These are phyloP conservation scores for Candida pseudoglaebosa DNA, from an alignment of 805 yeast genomes.

Conservation along the genomic window DNA sequence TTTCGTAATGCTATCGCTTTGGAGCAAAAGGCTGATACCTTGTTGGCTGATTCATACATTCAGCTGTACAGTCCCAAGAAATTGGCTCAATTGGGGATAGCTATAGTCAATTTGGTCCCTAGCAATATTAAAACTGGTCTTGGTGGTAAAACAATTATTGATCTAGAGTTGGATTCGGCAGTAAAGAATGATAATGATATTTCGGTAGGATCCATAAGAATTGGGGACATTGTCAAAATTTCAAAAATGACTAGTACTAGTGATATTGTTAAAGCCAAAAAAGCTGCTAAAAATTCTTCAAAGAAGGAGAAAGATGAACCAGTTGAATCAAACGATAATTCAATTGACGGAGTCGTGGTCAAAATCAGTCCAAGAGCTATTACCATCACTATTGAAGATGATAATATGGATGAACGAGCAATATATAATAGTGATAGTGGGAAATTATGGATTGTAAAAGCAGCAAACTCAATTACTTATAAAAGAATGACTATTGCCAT, in stretches of 20 bases:
- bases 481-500: constrained; percentile 76
- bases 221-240: constrained; percentile 74
- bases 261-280: constrained; percentile 19
- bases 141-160: constrained; percentile 71
- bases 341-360: constrained; percentile 63
- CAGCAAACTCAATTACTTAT: constrained; percentile 67
- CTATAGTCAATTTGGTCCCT: constrained; percentile 61
- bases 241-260: constrained; percentile 39
- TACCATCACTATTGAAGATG: constrained; percentile 59
- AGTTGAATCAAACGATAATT: constrained; percentile 14
- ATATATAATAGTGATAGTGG: constrained; percentile 29
- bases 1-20: constrained; percentile 26
- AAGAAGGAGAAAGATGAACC: constrained; percentile 18
- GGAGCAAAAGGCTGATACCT: constrained; percentile 35
- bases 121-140: constrained; percentile 69
- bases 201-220: constrained; percentile 51
- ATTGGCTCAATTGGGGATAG: constrained; percentile 70
- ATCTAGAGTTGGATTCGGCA: constrained; percentile 54
- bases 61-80: constrained; percentile 50
- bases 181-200: constrained; percentile 30
- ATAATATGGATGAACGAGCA: constrained; percentile 46
- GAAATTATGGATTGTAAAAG: constrained; percentile 64
- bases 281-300: constrained; percentile 21
- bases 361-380: constrained; percentile 47
- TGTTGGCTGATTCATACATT: constrained; percentile 29